Evolutionary conservation across 1,139 yeast species (phyloP).

Genomic region (Wickerhamomyces sp.): DNA sequence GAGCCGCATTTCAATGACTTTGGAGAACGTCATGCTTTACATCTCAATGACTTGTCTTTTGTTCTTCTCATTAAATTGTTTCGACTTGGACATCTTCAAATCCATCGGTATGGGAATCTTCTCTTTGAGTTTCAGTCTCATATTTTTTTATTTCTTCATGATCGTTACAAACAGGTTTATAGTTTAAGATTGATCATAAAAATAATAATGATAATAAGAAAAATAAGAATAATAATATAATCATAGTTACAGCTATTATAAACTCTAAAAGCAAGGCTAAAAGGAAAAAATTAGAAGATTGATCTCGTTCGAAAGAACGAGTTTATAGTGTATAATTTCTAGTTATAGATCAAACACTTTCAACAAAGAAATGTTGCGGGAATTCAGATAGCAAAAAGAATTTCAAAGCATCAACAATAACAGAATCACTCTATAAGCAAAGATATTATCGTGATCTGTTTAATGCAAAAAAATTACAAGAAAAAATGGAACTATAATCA

Average conservation of each 20-base stretch:
- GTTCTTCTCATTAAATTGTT: conserved; percentile 1
- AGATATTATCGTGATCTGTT: no score
- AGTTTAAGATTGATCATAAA: background rate
- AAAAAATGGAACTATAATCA: background rate
- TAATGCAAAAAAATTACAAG: background rate
- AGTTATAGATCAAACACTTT: no score
- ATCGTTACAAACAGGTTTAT: background rate
- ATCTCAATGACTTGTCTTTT: background rate
- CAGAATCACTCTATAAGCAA: no score
- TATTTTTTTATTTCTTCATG: background rate
- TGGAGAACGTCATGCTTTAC: background rate
- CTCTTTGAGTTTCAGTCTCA: background rate
- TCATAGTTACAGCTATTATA: no score
- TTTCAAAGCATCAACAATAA: no score
- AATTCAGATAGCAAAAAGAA: no score
- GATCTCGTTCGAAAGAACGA: no score
- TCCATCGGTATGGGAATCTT: conserved; percentile 1
- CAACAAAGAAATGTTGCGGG: no score
- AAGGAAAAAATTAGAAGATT: no score
- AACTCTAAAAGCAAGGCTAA: no score
- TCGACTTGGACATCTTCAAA: conserved; percentile 1
- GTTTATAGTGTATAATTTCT: no score
- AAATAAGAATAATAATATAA: background rate
- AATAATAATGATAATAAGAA: background rate
- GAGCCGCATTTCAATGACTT: background rate